phyloP scores from a whole-genome alignment of 306 rosid genomes.

The Neltuma alba region DNA sequence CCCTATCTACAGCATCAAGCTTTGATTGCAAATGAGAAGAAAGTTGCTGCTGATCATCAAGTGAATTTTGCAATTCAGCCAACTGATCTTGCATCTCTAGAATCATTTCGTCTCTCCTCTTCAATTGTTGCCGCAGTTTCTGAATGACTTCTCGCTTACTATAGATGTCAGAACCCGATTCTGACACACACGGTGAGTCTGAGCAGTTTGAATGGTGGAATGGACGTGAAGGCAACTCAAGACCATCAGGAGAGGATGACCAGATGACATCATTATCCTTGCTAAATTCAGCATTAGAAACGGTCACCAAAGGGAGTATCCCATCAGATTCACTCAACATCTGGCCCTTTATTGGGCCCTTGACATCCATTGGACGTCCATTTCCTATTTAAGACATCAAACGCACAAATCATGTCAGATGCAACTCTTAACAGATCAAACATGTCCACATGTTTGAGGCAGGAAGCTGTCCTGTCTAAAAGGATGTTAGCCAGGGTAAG shows the following conservation, averaged over 20 bases:
- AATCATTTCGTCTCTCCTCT: constrained; percentile 94
- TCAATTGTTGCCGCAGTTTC: constrained; percentile 89
- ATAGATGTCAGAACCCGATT: constrained; percentile 92
- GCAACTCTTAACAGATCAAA: constrained; percentile 11
- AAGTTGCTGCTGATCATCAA: constrained; percentile 65
- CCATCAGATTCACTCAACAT: constrained; percentile 59
- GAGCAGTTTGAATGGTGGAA: constrained; percentile 91
- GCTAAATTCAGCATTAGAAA: constrained; percentile 68
- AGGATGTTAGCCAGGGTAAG: constrained; percentile 4
- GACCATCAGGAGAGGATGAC: constrained; percentile 87
- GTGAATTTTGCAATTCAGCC: constrained; percentile 72
- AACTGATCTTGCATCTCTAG: constrained; percentile 98
- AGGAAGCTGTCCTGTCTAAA: constrained; percentile 6
- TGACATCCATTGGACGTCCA: constrained; percentile 56
- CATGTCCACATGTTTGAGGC: constrained; percentile 6
- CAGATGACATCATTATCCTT: constrained; percentile 84
- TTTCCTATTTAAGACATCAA: constrained; percentile 53
- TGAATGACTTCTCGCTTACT: constrained; percentile 93
- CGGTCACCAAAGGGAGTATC: constrained; percentile 78
- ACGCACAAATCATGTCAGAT: constrained; percentile 3
- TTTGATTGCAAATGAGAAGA: constrained; percentile 82
- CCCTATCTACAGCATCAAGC: constrained; percentile 74
- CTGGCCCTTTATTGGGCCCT: constrained; percentile 66
- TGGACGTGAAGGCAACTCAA: constrained; percentile 81
- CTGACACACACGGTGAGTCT: constrained; percentile 94